phyloP scores from a whole-genome alignment of 352 stramenopile species.

The Phytophthora tentaculata region DNA sequence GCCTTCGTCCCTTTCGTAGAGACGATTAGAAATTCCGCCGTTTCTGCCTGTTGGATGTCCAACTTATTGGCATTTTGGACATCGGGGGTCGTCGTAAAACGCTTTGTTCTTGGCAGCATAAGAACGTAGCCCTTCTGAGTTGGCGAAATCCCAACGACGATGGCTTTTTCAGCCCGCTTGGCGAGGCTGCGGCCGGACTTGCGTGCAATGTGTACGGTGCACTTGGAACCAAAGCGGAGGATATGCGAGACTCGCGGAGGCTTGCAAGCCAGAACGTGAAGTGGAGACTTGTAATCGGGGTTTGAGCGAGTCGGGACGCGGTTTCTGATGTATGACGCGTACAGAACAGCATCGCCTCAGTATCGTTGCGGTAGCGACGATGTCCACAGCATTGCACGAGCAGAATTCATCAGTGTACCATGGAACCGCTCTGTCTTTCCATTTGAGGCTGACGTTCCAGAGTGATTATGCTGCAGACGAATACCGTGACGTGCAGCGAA shows the following conservation, averaged over 20 bases:
- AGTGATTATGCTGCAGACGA: too few species aligned
- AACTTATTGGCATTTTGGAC: slow-evolving; percentile 5
- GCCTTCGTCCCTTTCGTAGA: too few species aligned
- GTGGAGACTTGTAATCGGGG: background rate
- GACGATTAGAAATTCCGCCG: background rate
- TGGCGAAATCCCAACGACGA: background rate
- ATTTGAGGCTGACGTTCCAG: slow-evolving; percentile 16
- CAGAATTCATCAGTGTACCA: background rate
- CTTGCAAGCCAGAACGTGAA: background rate
- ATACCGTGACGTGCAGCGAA: too few species aligned
- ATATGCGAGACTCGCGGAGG: background rate
- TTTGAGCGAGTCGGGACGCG: background rate
- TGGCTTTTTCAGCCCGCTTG: slow-evolving; percentile 2
- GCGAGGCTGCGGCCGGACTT: background rate
- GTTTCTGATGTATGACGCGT: slow-evolving; percentile 11
- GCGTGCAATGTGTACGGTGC: background rate
- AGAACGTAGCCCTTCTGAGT: slow-evolving; percentile 12
- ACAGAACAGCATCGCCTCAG: slow-evolving; percentile 11
- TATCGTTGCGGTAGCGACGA: background rate
- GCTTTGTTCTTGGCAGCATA: background rate
- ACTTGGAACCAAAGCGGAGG: slow-evolving; percentile 1
- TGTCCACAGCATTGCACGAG: slow-evolving; percentile 6
- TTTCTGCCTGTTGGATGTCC: background rate
- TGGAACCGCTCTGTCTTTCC: slow-evolving; percentile 5
- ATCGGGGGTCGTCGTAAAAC: background rate